Conservation (phyloP, 345 rosid species). For the Nephelium lappaceum region DNA sequence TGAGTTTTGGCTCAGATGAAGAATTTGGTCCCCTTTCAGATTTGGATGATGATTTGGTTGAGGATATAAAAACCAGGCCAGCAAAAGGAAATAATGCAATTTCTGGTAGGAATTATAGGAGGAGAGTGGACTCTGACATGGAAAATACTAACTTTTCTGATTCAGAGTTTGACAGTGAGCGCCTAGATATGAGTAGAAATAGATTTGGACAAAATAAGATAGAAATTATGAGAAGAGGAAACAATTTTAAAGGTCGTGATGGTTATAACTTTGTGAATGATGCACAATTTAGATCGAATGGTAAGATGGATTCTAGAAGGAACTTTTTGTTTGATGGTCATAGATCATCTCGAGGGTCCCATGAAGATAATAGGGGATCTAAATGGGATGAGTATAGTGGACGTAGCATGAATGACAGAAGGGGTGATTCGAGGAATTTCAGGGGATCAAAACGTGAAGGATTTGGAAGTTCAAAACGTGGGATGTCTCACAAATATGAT, state of each 20-base stretch:
- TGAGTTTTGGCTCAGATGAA: slow-evolving; percentile 74
- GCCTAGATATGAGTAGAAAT: slow-evolving; percentile 28
- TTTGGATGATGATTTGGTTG: slow-evolving; percentile 44
- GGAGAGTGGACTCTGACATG: slow-evolving; percentile 33
- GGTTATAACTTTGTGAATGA: slow-evolving; percentile 30
- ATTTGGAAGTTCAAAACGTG: slow-evolving; percentile 16
- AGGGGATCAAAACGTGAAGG: slow-evolving; percentile 26
- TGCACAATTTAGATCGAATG: slow-evolving; percentile 19
- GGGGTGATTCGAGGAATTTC: slow-evolving; percentile 16
- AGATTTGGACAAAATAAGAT: slow-evolving; percentile 32
- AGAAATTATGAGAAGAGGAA: slow-evolving; percentile 32
- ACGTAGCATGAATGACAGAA: slow-evolving; percentile 20
- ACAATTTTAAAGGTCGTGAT: slow-evolving; percentile 30
- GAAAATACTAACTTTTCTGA: slow-evolving; percentile 32
- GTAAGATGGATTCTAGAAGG: slow-evolving; percentile 22
- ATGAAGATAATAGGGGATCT: slow-evolving; percentile 17
- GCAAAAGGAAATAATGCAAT: slow-evolving; percentile 31
- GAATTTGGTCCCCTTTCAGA: slow-evolving; percentile 63
- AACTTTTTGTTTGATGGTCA: slow-evolving; percentile 17
- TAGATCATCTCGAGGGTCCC: slow-evolving; percentile 28
- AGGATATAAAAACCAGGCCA: slow-evolving; percentile 32
- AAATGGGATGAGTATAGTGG: slow-evolving; percentile 18
- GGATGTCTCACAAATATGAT: slow-evolving; percentile 24
- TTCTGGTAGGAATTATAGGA: slow-evolving; percentile 36
- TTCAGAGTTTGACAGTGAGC: slow-evolving; percentile 45